phyloP scores from a whole-genome alignment of 352 stramenopile genomes.

The Plasmopara viticola region DNA sequence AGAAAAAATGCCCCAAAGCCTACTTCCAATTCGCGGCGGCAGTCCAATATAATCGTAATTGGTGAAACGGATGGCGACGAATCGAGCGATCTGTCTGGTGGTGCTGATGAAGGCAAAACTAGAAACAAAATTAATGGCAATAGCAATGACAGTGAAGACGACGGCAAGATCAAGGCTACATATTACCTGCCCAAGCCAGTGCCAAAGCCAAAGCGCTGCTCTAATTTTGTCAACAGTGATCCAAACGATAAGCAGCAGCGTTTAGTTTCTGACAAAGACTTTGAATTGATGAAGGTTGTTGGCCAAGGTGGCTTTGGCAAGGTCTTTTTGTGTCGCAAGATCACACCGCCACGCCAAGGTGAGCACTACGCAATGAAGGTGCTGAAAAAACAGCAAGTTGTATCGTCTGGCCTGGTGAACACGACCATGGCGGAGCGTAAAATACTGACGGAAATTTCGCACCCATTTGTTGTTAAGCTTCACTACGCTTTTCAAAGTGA shows the following conservation, averaged over 20 bases:
- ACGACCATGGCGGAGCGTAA: constrained; percentile 91
- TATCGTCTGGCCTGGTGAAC: constrained; percentile 88
- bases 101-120: constrained; percentile 44
- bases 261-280: constrained; percentile 84
- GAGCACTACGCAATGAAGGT: constrained; percentile 99
- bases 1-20: constrained; percentile 35
- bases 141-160: constrained; percentile 13
- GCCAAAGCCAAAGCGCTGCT: constrained; percentile 32
- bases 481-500: constrained; percentile 94
- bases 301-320: constrained; percentile 96
- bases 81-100: constrained; percentile 64
- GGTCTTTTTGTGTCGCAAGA: constrained; percentile 96
- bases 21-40: constrained; percentile 31
- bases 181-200: constrained; percentile 81
- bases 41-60: constrained; percentile 85
- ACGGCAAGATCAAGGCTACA: constrained; percentile 52
- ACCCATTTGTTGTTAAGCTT: constrained; percentile 92
- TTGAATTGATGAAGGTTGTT: constrained; percentile 97
- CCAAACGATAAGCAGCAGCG: constrained; percentile 23
- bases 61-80: constrained; percentile 76
- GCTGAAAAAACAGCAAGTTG: constrained; percentile 90
- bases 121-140: constrained; percentile 19
- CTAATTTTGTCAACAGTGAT: constrained; percentile 12
- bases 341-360: constrained; percentile 77
- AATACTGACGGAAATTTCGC: constrained; percentile 88